Evolutionary conservation across 345 rosid genomes (phyloP).

Genomic region (Syzygium aromaticum): DNA sequence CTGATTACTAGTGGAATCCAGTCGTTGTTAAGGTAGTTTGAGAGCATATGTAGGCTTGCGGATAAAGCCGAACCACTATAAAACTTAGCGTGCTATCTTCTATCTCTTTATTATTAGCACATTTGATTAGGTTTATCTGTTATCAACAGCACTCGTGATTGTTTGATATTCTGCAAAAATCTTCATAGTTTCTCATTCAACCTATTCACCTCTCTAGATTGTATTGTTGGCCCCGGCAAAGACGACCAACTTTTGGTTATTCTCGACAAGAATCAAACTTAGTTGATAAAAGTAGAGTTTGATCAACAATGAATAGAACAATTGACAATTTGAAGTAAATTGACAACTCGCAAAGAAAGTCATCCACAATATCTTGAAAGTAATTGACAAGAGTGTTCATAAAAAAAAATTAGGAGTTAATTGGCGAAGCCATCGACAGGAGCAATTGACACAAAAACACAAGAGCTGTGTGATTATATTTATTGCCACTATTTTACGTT

Average conservation of each 20-base stretch:
- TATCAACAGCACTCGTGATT: no score
- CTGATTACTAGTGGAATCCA: no score
- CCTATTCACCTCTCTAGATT: no score
- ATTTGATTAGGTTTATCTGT: no score
- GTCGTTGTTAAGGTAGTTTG: no score
- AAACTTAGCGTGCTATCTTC: no score
- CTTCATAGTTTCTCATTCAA: no score
- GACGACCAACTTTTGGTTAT: neutral
- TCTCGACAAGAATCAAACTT: neutral
- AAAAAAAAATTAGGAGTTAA: neutral
- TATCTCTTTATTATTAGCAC: no score
- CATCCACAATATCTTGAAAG: neutral
- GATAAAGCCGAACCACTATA: no score
- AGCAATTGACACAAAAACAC: neutral
- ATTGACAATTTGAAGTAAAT: neutral
- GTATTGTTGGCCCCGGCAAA: no score
- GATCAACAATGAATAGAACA: neutral
- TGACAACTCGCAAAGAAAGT: neutral
- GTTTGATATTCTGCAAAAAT: no score
- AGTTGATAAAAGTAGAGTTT: neutral
- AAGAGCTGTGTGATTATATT: neutral
- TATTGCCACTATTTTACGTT: neutral
- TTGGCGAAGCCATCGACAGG: neutral
- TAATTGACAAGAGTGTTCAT: neutral
- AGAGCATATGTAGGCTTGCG: no score